Evolutionary conservation across 2,329 filamentous ascomycete genomes (phyloP), one percentile per base, ranked within the genome.

Genomic region (Penicillium sp.): DNA sequence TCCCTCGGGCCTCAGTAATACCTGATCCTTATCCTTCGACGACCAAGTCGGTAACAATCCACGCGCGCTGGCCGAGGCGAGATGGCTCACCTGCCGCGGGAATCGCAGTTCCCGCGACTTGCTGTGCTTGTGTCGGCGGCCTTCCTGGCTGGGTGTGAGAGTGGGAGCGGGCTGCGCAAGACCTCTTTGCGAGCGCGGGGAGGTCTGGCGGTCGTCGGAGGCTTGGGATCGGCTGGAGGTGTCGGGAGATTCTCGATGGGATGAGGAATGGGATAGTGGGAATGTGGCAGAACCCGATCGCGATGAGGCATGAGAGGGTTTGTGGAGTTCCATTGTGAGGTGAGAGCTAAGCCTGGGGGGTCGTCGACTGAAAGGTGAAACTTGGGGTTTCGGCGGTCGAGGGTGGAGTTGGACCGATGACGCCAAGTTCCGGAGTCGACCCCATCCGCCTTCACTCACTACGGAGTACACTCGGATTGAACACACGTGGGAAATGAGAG

Each of bases 41-140:
- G 68, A 60, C 64, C 67, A 66, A 14, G 65, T 68, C n/a, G 69
- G 67, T 11, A 74, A 52, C 14, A 72, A 55, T 6, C 66, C 67
- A 24, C 67, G 63, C 5, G 63, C 67, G 27, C 64, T 67, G 38
- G 66, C 59, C 5, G 68, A 69, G 14, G 65, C 55, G 14, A 70
- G 53, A 10, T 68, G 64, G 42, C 63, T 72, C 69, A 73, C 73
- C 32, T 60, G 68, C 16, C 64, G 67, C 13, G 66, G 68, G 9
- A 73, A 56, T 22, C 66, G 65, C 29, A 60, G 39, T 45, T 72
- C 66, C 38, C 67, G 66, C 31, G 70, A 69, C 53, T 69, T 72
- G 62, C 58, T 66, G 44, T 64, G 59, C 47, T 64, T 67, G 39
- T 67, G 64, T 27, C 65, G 67, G 51, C 62, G 61, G n/a, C 54